Base-by-base conservation (phyloP, 2,329 filamentous ascomycete species). In the Nemania bipapillata region DNA sequence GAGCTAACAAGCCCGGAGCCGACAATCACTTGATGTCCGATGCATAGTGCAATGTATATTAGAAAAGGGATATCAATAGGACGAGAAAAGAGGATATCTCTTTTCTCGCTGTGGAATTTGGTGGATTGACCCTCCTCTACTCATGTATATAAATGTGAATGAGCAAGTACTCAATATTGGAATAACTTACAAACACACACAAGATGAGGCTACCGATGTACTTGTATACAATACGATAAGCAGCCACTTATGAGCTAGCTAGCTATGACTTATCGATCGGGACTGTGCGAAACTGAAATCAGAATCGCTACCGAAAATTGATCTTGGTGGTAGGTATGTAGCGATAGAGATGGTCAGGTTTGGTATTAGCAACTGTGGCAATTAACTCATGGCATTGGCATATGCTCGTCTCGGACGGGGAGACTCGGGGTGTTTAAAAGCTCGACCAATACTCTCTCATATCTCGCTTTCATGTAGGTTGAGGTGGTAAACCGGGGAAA, bases 391-490 rank as follows among this genome's bases (percentile, higher is more conserved):
- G 50, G 50, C 50, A 53, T 53, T 64, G 49, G 49, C 55, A 59
- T 52, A 15, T 20, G 40, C 42, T 52, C 2, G 58, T 28, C 54
- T 50, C 20, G 24, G 50, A 35, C 56, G 63, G 66, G 69, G 63
- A 65, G 50, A 37, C 42, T 58, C 56, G 55, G 49, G 58, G 58
- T 69, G 69, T 68, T 69, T 70, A 69, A 66, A 15, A 66, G 50
- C 59, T 68, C 50, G 53, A 47, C 58, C 56, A 50, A 56, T 28
- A n/a, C 42, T 11, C 52, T 65, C 50, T 24, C 59, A 53, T 42
- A 52, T 61, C 65, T 40, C 28, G 35, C 28, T 63, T 45, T 20
- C 61, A 12, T 24, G 35, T 50, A 32, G 35, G 37, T 26, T 53
- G 20, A 28, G n/a, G 57, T 50, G 37, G 30, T 47, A 15, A 63